Percentiles rank a stretch among this genome's conserved stretches.
Conservation (phyloP, 2,329 filamentous ascomycete species). For the Diaporthe longicolla region DNA sequence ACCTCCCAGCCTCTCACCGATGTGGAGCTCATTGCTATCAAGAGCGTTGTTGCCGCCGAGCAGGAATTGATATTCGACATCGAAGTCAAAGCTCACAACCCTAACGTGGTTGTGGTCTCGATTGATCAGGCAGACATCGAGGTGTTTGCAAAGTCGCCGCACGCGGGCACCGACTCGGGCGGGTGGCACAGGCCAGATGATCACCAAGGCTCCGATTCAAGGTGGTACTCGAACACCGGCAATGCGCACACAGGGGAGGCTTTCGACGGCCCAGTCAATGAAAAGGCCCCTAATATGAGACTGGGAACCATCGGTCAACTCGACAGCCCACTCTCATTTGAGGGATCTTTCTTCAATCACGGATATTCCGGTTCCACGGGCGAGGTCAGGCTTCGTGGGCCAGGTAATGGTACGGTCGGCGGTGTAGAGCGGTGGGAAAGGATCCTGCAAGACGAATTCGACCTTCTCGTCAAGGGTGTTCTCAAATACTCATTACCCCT, state of each 20-base stretch:
- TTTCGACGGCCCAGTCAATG: slow-evolving; percentile 66
- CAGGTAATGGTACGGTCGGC: slow-evolving; percentile 90
- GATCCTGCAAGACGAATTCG: slow-evolving; percentile 92
- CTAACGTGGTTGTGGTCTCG: slow-evolving; percentile 90
- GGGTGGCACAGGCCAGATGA: slow-evolving; percentile 67
- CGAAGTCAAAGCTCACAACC: slow-evolving; percentile 88
- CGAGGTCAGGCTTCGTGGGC: slow-evolving; percentile 84
- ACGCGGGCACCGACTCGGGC: slow-evolving; percentile 79
- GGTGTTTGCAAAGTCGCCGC: slow-evolving; percentile 93
- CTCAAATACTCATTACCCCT: slow-evolving; percentile 83
- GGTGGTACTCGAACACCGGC: slow-evolving; percentile 44
- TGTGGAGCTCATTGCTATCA: slow-evolving; percentile 83
- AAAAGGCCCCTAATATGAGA: slow-evolving; percentile 84
- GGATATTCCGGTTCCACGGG: slow-evolving; percentile 80
- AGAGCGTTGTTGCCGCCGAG: slow-evolving; percentile 92
- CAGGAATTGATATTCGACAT: slow-evolving; percentile 97
- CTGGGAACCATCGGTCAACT: slow-evolving; percentile 91
- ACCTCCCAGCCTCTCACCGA: slow-evolving; percentile 89
- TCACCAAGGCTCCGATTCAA: slow-evolving; percentile 44
- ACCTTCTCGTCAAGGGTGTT: slow-evolving; percentile 91
- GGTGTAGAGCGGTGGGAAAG: slow-evolving; percentile 91
- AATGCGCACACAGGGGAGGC: slow-evolving; percentile 50
- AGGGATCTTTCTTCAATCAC: slow-evolving; percentile 88
- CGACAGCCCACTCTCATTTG: slow-evolving; percentile 89
- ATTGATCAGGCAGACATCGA: slow-evolving; percentile 91